These are phyloP conservation scores for Carex kokanica DNA, from an alignment of 176 grass and related monocot genomes.

Conservation along the genomic window DNA sequence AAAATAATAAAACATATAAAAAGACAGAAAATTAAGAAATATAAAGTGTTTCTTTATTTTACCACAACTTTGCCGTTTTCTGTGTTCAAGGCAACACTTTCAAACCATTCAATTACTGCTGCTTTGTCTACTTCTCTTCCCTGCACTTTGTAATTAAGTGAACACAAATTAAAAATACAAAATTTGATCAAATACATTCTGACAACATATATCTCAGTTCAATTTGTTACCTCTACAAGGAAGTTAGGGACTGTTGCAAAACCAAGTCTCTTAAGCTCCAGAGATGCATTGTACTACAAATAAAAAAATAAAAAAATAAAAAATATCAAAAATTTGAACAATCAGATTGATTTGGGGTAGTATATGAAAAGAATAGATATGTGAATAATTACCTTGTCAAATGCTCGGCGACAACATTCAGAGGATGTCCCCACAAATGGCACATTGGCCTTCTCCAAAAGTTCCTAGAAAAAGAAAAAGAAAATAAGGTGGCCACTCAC, in stretches of 20 bases:
- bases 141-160: slow-evolving; percentile 35
- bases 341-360: neutral
- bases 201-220: slow-evolving; percentile 5
- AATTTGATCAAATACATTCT: neutral
- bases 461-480: slow-evolving; percentile 35
- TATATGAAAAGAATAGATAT: neutral
- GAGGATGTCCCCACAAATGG: slow-evolving; percentile 79
- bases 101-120: slow-evolving; percentile 57
- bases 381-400: slow-evolving; percentile 63
- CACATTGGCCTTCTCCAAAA: slow-evolving; percentile 79
- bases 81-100: slow-evolving; percentile 46
- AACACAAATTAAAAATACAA: neutral
- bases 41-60: slow-evolving; percentile 10
- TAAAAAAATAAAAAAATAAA: slow-evolving; percentile 13
- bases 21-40: neutral
- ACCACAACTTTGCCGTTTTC: slow-evolving; percentile 87
- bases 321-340: neutral
- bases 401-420: slow-evolving; percentile 51
- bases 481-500: neutral
- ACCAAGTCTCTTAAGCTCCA: slow-evolving; percentile 57
- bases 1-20: neutral
- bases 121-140: slow-evolving; percentile 37
- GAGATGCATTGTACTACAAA: slow-evolving; percentile 78
- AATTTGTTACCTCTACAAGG: slow-evolving; percentile 63
- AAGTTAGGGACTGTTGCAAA: slow-evolving; percentile 80